Evolutionary conservation across 139 green algal genomes (phyloP).

Genomic region (Choricystis sp.): DNA sequence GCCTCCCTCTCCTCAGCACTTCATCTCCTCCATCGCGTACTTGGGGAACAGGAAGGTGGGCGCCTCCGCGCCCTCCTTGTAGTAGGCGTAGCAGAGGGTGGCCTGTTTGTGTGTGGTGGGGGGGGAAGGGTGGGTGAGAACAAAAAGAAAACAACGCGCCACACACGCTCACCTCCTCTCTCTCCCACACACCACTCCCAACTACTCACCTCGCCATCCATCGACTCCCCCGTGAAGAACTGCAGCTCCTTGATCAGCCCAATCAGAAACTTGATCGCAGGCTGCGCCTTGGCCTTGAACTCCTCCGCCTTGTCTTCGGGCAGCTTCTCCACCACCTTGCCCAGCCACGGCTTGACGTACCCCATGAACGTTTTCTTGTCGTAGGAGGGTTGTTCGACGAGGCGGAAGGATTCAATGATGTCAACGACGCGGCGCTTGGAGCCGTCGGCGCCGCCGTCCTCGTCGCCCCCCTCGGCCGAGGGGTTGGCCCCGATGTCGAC

Average conservation of each 20-base stretch:
- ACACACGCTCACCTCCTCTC: no score
- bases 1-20: slow-evolving; percentile 13
- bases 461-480: slow-evolving; percentile 31
- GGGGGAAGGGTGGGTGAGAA: no score
- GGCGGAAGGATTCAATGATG: slow-evolving; percentile 36
- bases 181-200: no score
- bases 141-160: no score
- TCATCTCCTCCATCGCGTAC: slow-evolving; percentile 31
- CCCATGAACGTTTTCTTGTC: slow-evolving; percentile 41
- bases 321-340: slow-evolving; percentile 27
- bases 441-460: slow-evolving; percentile 27
- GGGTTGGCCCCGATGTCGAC: slow-evolving; percentile 45
- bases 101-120: no score
- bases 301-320: slow-evolving; percentile 25
- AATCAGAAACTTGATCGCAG: slow-evolving; percentile 40
- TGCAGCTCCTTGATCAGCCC: slow-evolving; percentile 42
- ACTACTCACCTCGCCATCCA: slow-evolving; percentile 31
- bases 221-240: slow-evolving; percentile 44
- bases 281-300: slow-evolving; percentile 36
- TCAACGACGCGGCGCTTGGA: slow-evolving; percentile 28
- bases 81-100: slow-evolving; percentile 42
- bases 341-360: slow-evolving; percentile 37
- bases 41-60: slow-evolving; percentile 48
- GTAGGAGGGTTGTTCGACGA: slow-evolving; percentile 33
- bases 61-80: slow-evolving; percentile 29